These are phyloP conservation scores for Ophiostoma quercus DNA, from an alignment of 2,329 filamentous ascomycete genomes.

Conservation along the genomic window DNA sequence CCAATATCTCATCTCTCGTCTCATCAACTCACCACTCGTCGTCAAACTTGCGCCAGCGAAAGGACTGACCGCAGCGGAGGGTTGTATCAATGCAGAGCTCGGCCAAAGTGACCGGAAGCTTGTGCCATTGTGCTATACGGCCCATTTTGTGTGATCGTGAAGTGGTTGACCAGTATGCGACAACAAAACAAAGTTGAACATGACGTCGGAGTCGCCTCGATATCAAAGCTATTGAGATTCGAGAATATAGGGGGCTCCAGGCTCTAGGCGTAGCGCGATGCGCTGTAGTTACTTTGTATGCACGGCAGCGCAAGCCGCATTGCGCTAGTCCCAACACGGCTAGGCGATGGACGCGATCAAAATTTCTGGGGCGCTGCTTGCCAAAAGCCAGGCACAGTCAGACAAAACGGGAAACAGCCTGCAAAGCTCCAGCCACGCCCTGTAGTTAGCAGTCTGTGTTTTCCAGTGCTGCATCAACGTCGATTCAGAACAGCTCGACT, in stretches of 20 bases:
- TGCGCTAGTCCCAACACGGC: conserved; percentile 37
- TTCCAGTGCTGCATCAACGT: neutral
- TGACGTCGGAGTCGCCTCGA: neutral
- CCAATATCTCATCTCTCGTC: neutral
- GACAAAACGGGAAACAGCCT: neutral
- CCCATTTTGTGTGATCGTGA: neutral
- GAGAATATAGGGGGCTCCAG: neutral
- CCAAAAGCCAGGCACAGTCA: conserved; percentile 13
- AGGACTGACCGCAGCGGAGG: conserved; percentile 90
- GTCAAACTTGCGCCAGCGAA: conserved; percentile 83
- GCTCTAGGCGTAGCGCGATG: neutral
- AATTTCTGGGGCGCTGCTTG: conserved; percentile 20
- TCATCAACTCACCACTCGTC: conserved; percentile 67
- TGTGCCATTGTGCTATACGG: conserved; percentile 62
- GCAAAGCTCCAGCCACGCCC: conserved; percentile 21
- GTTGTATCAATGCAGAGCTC: conserved; percentile 95
- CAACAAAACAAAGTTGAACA: neutral
- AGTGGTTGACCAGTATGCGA: neutral
- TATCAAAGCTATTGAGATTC: neutral
- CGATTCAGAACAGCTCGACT: neutral
- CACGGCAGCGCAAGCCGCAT: neutral
- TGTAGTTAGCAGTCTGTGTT: neutral
- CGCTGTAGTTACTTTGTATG: neutral
- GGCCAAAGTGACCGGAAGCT: conserved; percentile 71
- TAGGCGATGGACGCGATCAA: conserved; percentile 30